Percentiles rank a stretch among this genome's conserved stretches.
Conservation (phyloP, 805 yeast genomes). For the Cyberlindnera mycetangii region DNA sequence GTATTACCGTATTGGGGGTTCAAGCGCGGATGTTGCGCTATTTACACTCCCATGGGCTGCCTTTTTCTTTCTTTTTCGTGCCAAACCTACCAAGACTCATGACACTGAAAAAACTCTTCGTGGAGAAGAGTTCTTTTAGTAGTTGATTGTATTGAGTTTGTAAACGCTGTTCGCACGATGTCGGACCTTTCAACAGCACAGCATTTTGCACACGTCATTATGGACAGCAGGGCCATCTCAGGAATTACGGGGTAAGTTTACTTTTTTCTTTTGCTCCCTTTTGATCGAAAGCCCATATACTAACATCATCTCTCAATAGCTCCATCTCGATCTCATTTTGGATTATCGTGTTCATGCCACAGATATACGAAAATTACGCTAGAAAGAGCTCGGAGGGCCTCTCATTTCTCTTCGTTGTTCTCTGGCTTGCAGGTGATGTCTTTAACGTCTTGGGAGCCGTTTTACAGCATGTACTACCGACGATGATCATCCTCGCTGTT, state of each 20-base stretch:
- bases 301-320: conserved; percentile 5
- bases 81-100: background rate
- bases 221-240: conserved; percentile 27
- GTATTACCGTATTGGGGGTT: background rate
- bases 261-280: background rate
- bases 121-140: background rate
- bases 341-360: conserved; percentile 97
- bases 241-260: conserved; percentile 30
- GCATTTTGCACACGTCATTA: conserved; percentile 20
- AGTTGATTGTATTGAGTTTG: too few relatives aligned
- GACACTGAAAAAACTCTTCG: background rate
- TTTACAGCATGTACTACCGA: conserved; percentile 86
- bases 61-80: conserved; percentile 1
- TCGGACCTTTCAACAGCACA: conserved; percentile 8
- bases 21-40: background rate
- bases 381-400: conserved; percentile 89
- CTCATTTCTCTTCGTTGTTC: conserved; percentile 76
- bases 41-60: too few relatives aligned
- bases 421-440: conserved; percentile 93
- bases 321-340: conserved; percentile 95
- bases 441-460: conserved; percentile 92
- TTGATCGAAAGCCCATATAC: background rate
- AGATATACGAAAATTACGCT: conserved; percentile 85
- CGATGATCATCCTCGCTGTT: conserved; percentile 89
- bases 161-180: background rate